Percentiles rank a stretch among this genome's conserved stretches.
phyloP scores from a whole-genome alignment of 2,329 filamentous ascomycete genomes.

The Curvularia eragrostidis region DNA sequence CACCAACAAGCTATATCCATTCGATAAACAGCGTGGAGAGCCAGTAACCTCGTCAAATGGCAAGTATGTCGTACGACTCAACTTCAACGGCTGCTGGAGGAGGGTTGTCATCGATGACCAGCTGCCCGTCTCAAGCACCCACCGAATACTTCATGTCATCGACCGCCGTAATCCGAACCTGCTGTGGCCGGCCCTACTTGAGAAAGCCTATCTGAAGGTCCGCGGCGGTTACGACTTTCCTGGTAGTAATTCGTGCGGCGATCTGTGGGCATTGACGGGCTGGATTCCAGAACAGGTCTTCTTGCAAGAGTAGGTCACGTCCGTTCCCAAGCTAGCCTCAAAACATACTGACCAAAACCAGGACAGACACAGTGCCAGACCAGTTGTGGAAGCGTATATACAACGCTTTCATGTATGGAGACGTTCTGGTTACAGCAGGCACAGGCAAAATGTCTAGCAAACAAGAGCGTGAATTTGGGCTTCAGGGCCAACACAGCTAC shows the following conservation, averaged over 20 bases:
- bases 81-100: conserved; percentile 94
- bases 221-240: conserved; percentile 97
- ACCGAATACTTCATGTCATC: conserved; percentile 82
- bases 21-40: conserved; percentile 61
- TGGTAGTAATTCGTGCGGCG: conserved; percentile 94
- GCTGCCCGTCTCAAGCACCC: conserved; percentile 77
- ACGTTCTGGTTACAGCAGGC: conserved; percentile 88
- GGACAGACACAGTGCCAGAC: conserved; percentile 78
- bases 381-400: conserved; percentile 80
- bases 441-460: conserved; percentile 80
- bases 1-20: conserved; percentile 76
- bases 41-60: conserved; percentile 77
- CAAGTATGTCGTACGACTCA: conserved; percentile 89
- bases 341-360: conserved; percentile 40
- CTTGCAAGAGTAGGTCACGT: conserved; percentile 68
- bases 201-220: conserved; percentile 96
- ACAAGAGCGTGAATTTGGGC: conserved; percentile 80
- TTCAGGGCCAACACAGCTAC: conserved; percentile 93
- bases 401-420: conserved; percentile 74
- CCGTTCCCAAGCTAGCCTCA: background rate
- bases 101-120: conserved; percentile 89
- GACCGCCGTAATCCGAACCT: conserved; percentile 82
- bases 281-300: conserved; percentile 98
- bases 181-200: conserved; percentile 89
- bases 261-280: conserved; percentile 88